A percentile compares a stretch with the other conserved stretches of the same genome.
phyloP scores from a whole-genome alignment of 352 stramenopile species.

The Phytophthora cactorum region DNA sequence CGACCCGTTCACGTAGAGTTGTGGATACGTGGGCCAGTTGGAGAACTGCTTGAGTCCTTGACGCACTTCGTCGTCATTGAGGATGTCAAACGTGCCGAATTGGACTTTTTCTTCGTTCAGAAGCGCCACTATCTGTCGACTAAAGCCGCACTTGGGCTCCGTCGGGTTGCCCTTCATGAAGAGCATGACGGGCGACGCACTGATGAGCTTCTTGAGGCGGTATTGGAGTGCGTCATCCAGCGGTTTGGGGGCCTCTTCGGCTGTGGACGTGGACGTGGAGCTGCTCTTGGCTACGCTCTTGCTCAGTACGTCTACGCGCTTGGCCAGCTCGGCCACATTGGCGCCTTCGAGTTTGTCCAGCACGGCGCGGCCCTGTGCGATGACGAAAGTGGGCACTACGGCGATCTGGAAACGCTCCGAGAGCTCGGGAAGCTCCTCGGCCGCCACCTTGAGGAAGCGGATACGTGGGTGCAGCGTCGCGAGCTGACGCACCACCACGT shows the following conservation, averaged over 20 bases:
- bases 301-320: constrained; percentile 85
- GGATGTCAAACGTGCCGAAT: constrained; percentile 98
- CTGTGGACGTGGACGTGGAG: constrained; percentile 13
- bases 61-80: constrained; percentile 95
- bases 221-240: constrained; percentile 75
- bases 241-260: constrained; percentile 30
- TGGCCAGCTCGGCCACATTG: constrained; percentile 85
- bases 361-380: constrained; percentile 76
- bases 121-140: constrained; percentile 93
- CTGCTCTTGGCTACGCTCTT: constrained; percentile 79
- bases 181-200: constrained; percentile 94
- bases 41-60: constrained; percentile 96
- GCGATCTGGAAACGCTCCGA: constrained; percentile 91
- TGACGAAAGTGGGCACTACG: constrained; percentile 95
- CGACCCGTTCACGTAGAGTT: constrained; percentile 98
- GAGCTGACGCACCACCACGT: constrained; percentile 85
- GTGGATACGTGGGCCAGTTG: constrained; percentile 99
- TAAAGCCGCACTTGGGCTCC: constrained; percentile 97
- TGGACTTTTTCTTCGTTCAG: constrained; percentile 93
- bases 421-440: constrained; percentile 82
- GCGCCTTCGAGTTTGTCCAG: constrained; percentile 87
- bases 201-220: constrained; percentile 85
- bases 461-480: constrained; percentile 84
- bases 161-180: constrained; percentile 99
- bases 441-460: constrained; percentile 87